Evolutionary conservation across 2,329 filamentous ascomycete genomes (phyloP).

Genomic region (Penicillium griseofulvum): DNA sequence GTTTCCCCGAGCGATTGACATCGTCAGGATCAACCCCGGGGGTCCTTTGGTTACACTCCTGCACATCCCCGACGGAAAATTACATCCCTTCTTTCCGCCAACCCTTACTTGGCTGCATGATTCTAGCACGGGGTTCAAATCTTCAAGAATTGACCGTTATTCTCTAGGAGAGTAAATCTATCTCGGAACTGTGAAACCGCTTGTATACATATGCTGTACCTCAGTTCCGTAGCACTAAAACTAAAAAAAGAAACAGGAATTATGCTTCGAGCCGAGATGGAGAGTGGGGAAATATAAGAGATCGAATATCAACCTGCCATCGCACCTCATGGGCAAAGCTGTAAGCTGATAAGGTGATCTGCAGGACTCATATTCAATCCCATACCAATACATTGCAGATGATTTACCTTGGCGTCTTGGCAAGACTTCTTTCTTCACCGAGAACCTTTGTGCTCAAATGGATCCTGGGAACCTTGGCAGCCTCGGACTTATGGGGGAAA

Average conservation of each 20-base stretch:
- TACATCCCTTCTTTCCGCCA: conserved; percentile 9
- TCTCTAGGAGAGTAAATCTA: background rate
- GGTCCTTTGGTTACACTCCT: background rate
- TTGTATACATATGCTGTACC: background rate
- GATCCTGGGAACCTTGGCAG: conserved; percentile 2
- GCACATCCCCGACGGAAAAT: conserved; percentile 12
- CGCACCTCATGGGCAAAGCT: conserved; percentile 1
- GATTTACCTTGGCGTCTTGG: conserved; percentile 19
- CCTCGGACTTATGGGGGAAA: background rate
- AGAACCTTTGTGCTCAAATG: background rate
- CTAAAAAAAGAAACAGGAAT: background rate
- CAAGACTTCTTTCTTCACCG: conserved; percentile 6
- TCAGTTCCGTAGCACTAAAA: background rate
- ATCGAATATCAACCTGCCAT: background rate
- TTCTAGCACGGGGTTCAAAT: conserved; percentile 12
- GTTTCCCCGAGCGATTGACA: background rate
- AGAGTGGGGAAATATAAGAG: background rate
- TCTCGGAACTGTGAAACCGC: background rate
- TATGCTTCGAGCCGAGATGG: background rate
- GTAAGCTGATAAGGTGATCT: conserved; percentile 2
- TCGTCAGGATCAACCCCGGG: background rate
- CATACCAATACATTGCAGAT: conserved; percentile 1
- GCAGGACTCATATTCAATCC: background rate
- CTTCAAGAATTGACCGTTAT: background rate
- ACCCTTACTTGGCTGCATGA: background rate